phyloP scores from a whole-genome alignment of 768 basidiomycete genomes.

The Tulasnella sp. region DNA sequence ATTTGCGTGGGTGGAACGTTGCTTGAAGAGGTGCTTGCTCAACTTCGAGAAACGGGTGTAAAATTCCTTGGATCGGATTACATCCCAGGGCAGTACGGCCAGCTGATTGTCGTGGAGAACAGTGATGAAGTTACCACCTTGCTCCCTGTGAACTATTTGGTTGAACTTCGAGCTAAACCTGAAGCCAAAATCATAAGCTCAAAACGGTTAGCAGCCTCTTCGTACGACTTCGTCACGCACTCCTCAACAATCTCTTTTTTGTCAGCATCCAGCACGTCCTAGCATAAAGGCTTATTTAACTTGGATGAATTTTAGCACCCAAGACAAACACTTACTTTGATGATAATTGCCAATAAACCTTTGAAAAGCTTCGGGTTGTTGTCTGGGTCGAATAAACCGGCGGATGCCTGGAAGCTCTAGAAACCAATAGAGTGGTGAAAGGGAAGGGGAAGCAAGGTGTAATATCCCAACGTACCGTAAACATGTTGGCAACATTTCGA shows the following conservation, averaged over 20 bases:
- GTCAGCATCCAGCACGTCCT: slow-evolving; percentile 60
- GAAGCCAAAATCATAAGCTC: neutral
- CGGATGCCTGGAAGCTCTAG: slow-evolving; percentile 23
- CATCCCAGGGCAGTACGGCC: slow-evolving; percentile 3
- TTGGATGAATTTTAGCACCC: neutral
- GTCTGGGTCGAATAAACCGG: slow-evolving; percentile 46
- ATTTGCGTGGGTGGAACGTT: slow-evolving; percentile 1
- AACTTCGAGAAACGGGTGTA: slow-evolving; percentile 4
- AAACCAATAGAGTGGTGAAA: neutral
- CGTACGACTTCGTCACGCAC: slow-evolving; percentile 31
- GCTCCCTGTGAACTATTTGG: slow-evolving; percentile 4
- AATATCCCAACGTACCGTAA: slow-evolving; percentile 39
- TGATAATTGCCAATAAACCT: slow-evolving; percentile 52
- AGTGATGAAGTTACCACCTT: slow-evolving; percentile 18
- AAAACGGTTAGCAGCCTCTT: no score
- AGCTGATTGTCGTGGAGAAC: neutral
- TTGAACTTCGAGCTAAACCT: slow-evolving; percentile 10
- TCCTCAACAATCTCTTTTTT: slow-evolving; percentile 50
- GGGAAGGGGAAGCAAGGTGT: neutral
- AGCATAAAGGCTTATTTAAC: neutral
- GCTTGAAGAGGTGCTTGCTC: slow-evolving; percentile 2
- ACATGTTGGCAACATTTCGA: slow-evolving; percentile 52
- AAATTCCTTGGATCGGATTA: slow-evolving; percentile 7
- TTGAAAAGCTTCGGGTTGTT: slow-evolving; percentile 52
- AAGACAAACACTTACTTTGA: slow-evolving; percentile 39